phyloP scores from a whole-genome alignment of 257 asterid genomes.

The Solanum megistacrolobum region DNA sequence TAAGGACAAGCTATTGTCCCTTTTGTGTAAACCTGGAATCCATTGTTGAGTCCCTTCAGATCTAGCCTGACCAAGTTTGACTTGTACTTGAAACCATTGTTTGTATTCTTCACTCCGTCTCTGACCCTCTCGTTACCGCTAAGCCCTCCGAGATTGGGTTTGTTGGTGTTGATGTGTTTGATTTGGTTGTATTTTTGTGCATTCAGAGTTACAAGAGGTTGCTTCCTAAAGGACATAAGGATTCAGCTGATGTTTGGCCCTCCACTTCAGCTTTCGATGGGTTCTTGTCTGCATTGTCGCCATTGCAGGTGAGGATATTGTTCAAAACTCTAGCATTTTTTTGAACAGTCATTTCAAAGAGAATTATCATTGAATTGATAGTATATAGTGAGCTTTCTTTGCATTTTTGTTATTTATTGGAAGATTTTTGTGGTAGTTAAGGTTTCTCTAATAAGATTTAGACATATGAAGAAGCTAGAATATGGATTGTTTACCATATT shows the following conservation, averaged over 20 bases:
- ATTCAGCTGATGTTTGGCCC: slow-evolving; percentile 97
- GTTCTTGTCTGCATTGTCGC: slow-evolving; percentile 66
- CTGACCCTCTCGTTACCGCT: slow-evolving; percentile 51
- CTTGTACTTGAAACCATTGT: slow-evolving; percentile 63
- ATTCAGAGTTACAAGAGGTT: slow-evolving; percentile 76
- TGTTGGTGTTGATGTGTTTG: slow-evolving; percentile 58
- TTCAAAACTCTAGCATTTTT: not conserved
- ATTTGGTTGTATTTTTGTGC: slow-evolving; percentile 68
- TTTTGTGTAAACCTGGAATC: slow-evolving; percentile 34
- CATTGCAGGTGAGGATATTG: slow-evolving; percentile 49
- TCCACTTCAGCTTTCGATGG: slow-evolving; percentile 89
- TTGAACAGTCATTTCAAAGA: not conserved
- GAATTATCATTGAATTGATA: not conserved
- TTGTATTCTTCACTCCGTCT: slow-evolving; percentile 42
- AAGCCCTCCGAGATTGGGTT: slow-evolving; percentile 36
- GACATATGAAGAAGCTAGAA: not conserved
- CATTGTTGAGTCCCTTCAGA: slow-evolving; percentile 42
- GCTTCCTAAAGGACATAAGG: slow-evolving; percentile 81
- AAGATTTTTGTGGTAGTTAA: not conserved
- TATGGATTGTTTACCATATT: not conserved
- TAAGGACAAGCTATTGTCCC: slow-evolving; percentile 51
- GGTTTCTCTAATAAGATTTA: not conserved
- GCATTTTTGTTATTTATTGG: not conserved
- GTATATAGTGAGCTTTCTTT: not conserved
- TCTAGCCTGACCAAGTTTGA: slow-evolving; percentile 55